phyloP scores from a whole-genome alignment of 2,329 filamentous ascomycete genomes.

The Monosporascus sp. region DNA sequence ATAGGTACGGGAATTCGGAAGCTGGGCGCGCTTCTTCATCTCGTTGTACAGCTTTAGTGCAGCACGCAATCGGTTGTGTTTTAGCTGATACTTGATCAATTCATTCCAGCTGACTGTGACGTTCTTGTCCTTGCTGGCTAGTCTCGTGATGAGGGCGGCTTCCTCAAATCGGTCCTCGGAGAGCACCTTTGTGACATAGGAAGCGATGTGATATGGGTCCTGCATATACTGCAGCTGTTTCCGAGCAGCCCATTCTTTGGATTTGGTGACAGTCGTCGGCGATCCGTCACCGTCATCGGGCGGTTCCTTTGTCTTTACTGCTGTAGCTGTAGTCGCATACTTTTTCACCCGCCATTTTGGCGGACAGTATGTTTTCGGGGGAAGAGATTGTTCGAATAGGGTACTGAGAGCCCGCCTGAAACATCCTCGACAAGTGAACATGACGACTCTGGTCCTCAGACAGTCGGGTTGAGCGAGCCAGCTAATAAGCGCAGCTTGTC shows the following conservation, averaged over 20 bases:
- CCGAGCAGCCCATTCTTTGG: constrained; percentile 32
- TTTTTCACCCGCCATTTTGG: constrained; percentile 5
- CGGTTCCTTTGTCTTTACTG: background rate
- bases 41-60: constrained; percentile 88
- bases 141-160: constrained; percentile 62
- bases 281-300: constrained; percentile 13
- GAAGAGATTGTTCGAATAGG: constrained; percentile 12
- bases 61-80: constrained; percentile 50
- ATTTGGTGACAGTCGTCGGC: constrained; percentile 19
- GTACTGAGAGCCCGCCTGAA: constrained; percentile 20
- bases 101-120: constrained; percentile 84
- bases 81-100: constrained; percentile 67
- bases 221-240: constrained; percentile 57
- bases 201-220: constrained; percentile 69
- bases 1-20: constrained; percentile 77
- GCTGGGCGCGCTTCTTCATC: constrained; percentile 92
- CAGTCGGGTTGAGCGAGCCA: background rate
- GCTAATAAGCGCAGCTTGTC: background rate
- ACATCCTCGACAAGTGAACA: constrained; percentile 36
- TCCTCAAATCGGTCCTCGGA: constrained; percentile 55
- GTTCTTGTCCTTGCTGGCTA: constrained; percentile 59
- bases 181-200: constrained; percentile 60
- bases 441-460: constrained; percentile 13
- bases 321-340: constrained; percentile 13
- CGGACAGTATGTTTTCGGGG: constrained; percentile 5